Evolutionary conservation across 176 grass and related monocot genomes (phyloP).

Genomic region (Bromus sterilis): DNA sequence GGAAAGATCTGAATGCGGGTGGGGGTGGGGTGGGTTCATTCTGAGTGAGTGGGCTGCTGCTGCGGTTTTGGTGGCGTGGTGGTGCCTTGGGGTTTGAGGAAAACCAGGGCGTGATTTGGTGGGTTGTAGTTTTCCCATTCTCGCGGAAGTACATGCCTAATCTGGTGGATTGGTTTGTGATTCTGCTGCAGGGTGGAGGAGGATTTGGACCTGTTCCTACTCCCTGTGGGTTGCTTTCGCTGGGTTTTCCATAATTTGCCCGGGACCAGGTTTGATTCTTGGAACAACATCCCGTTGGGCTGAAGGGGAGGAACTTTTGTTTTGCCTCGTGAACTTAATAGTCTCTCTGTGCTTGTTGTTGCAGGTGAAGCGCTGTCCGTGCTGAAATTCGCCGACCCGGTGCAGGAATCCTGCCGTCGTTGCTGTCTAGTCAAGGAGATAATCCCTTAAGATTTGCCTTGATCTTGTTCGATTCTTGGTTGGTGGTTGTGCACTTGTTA

Average conservation of each 20-base stretch:
- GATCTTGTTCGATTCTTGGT: background rate
- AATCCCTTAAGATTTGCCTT: slow-evolving; percentile 5
- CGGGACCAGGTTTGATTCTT: slow-evolving; percentile 31
- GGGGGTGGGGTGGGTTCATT: background rate
- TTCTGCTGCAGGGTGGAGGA: slow-evolving; percentile 14
- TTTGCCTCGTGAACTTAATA: background rate
- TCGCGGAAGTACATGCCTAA: background rate
- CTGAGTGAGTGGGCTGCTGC: background rate
- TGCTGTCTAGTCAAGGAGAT: background rate
- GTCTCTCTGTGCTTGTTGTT: background rate
- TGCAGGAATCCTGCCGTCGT: slow-evolving; percentile 6
- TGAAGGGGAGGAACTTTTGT: background rate
- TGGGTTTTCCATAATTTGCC: background rate
- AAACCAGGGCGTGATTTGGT: slow-evolving; percentile 6
- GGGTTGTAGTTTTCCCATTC: slow-evolving; percentile 25
- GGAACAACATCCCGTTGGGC: slow-evolving; percentile 12
- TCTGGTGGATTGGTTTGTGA: slow-evolving; percentile 14
- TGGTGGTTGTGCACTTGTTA: slow-evolving; percentile 22
- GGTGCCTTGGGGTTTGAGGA: slow-evolving; percentile 15
- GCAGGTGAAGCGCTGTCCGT: background rate
- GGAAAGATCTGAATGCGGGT: slow-evolving; percentile 25
- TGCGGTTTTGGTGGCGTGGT: background rate
- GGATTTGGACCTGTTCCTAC: background rate
- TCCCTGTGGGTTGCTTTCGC: background rate
- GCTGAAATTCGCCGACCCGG: slow-evolving; percentile 8